Evolutionary conservation across 345 rosid genomes (phyloP), one percentile per base, ranked within the genome.

Genomic region (Trapa bicornis): DNA sequence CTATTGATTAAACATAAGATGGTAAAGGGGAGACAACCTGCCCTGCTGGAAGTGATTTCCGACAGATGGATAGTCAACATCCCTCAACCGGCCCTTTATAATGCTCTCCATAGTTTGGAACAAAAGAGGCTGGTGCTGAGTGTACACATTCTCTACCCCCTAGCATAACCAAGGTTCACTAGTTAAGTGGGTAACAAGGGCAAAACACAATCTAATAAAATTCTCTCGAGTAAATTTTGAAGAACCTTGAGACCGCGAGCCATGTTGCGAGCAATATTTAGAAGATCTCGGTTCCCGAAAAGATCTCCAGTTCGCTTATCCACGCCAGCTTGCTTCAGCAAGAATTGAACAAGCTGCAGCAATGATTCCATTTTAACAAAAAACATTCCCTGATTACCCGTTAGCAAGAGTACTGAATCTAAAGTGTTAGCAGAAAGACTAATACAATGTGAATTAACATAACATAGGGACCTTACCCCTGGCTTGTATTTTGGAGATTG

Each of bases 81-180:
- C 99, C 74, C 95, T 82, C 78, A 91, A 74, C 70, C 96, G 87
- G 37, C 96, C 97, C 81, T 90, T 94, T 43, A 68, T 75, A 74
- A 94, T 87, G 87, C 87, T 89, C 73, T 94, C 99, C 96, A 94
- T 94, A 35, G 87, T 89, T 77, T 89, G 99, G 73, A 89, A 84
- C 69, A 91, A 60, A 70, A 89, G 99, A 80, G 99, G 99, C 81
- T 91, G 97, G 74, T 94, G 99, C 62, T 94, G 99, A 47, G 96
- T 91, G 85, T 94, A 94, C 33, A 91, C 97, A 83, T 94, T 94
- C 79, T 94, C 97, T 67, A 91, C 87, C 41, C 99, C 99, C 99
- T 94, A 75, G 69, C 37, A 64, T 41, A 70, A 36, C 9, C 70
- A 68, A 48, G 69, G 12, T 48, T 53, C 53, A 33, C 32, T 38